Evolutionary conservation across 306 rosid genomes (phyloP).

Genomic region (Citrullus amarus): DNA sequence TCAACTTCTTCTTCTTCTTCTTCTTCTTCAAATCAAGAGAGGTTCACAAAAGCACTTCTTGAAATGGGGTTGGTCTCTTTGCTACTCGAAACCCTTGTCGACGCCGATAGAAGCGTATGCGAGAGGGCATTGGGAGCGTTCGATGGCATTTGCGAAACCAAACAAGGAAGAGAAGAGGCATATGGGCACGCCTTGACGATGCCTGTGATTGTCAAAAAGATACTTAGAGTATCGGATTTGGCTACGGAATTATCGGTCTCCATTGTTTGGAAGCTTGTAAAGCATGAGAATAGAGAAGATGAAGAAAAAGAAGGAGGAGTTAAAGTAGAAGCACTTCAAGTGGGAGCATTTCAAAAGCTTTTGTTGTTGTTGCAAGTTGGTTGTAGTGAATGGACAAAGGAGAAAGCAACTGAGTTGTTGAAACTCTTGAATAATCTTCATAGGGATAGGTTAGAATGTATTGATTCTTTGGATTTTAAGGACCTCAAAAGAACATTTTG

Average conservation of each 20-base stretch:
- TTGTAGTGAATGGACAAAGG: conserved; percentile 30
- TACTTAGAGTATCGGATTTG: conserved; percentile 23
- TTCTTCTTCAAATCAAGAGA: not conserved
- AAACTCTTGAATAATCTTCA: conserved; percentile 24
- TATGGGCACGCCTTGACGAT: conserved; percentile 17
- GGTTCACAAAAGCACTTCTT: conserved; percentile 4
- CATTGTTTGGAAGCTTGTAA: conserved; percentile 31
- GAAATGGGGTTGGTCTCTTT: conserved; percentile 20
- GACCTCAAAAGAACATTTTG: conserved; percentile 28
- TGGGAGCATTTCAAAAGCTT: conserved; percentile 40
- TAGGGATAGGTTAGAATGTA: conserved; percentile 29
- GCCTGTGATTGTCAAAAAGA: conserved; percentile 34
- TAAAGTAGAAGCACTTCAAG: conserved; percentile 26
- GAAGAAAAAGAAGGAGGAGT: not conserved
- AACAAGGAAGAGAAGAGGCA: conserved; percentile 20
- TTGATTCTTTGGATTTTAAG: conserved; percentile 38
- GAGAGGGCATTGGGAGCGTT: conserved; percentile 30
- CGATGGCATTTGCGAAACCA: conserved; percentile 17
- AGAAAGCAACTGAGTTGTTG: conserved; percentile 26
- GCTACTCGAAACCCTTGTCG: conserved; percentile 19
- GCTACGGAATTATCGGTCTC: conserved; percentile 27
- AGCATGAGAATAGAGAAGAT: not conserved
- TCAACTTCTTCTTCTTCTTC: not conserved
- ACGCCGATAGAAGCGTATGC: conserved; percentile 24
- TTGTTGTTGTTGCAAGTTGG: conserved; percentile 36